phyloP scores from a whole-genome alignment of 306 rosid genomes.

The Dalbergia oliveri region DNA sequence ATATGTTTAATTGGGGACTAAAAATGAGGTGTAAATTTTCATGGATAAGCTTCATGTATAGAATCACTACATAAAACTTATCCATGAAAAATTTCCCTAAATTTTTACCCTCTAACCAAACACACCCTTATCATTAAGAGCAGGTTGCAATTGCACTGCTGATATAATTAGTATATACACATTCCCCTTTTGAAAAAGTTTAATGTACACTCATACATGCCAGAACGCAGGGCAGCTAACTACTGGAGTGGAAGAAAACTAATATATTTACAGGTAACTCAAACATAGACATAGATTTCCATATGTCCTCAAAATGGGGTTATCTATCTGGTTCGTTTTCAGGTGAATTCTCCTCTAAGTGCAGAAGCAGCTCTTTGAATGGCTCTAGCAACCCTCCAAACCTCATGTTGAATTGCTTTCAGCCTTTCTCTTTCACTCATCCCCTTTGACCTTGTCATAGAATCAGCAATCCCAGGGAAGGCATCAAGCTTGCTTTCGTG shows the following conservation, averaged over 20 bases:
- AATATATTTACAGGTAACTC: constrained; percentile 34
- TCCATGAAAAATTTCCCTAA: too few relatives aligned
- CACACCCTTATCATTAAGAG: neutral
- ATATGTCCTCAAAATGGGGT: neutral
- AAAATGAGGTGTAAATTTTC: too few relatives aligned
- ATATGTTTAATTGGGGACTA: too few relatives aligned
- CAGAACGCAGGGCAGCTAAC: constrained; percentile 35
- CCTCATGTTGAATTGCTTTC: constrained; percentile 72
- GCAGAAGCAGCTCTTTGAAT: constrained; percentile 78
- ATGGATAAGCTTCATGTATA: too few relatives aligned
- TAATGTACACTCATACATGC: constrained; percentile 21
- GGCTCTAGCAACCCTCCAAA: constrained; percentile 93
- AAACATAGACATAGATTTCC: constrained; percentile 1
- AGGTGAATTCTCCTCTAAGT: constrained; percentile 75
- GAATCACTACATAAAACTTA: too few relatives aligned
- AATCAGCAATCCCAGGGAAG: constrained; percentile 90
- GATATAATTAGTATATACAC: neutral
- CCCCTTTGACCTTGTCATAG: constrained; percentile 54
- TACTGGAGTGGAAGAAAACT: neutral
- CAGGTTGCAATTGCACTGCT: constrained; percentile 14
- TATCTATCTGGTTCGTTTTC: constrained; percentile 34
- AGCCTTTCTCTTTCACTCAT: constrained; percentile 51
- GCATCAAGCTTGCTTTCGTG: constrained; percentile 63
- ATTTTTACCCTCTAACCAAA: too few relatives aligned
- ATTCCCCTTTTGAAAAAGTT: neutral